These are phyloP conservation scores for Rhizophagus clarus DNA, from an alignment of 192 early-diverging fungal genomes.

Conservation along the genomic window DNA sequence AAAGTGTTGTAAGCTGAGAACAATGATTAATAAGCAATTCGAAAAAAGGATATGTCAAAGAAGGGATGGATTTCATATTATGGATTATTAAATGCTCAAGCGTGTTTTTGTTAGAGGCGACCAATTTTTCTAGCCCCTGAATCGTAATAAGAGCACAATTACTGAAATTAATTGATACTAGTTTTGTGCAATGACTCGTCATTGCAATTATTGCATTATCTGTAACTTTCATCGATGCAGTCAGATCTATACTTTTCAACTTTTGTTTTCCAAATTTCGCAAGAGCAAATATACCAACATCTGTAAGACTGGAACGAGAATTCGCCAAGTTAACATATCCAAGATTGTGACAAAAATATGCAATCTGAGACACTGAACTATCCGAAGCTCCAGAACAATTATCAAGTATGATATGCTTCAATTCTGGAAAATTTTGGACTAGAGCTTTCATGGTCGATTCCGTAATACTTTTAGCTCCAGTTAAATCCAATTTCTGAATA, in stretches of 20 bases:
- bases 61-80: conserved; percentile 3
- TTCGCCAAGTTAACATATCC: background rate
- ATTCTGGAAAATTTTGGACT: conserved; percentile 9
- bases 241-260: background rate
- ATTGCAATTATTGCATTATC: conserved; percentile 3
- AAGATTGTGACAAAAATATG: conserved; percentile 12
- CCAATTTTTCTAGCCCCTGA: background rate
- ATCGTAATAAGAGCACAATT: background rate
- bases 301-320: background rate
- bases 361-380: conserved; percentile 9
- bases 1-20: background rate
- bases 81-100: conserved; percentile 3
- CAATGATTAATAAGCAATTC: background rate
- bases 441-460: background rate
- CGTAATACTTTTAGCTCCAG: background rate
- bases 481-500: background rate
- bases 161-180: conserved; percentile 4
- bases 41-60: background rate
- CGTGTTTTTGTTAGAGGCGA: background rate
- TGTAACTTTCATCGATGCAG: background rate
- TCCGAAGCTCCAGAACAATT: conserved; percentile 8
- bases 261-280: conserved; percentile 15
- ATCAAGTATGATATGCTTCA: background rate
- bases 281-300: background rate
- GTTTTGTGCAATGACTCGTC: background rate